Percentiles rank a stretch among this genome's conserved stretches.
Conservation (phyloP, 1,284 basidiomycete species). For the Calocybe gambosa region DNA sequence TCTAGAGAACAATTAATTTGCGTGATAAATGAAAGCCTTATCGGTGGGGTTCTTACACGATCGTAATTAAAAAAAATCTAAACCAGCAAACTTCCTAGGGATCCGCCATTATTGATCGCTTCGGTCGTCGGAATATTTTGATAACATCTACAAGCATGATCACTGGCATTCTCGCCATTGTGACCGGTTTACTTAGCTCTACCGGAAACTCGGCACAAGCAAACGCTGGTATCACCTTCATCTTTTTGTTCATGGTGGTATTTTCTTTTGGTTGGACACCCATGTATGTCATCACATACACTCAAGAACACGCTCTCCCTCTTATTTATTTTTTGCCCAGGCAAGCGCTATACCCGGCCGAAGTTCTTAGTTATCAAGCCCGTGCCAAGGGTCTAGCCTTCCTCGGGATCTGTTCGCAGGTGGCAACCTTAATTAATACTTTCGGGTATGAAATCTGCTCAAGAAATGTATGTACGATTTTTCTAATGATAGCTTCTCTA, state of each 20-base stretch:
- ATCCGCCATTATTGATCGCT: slow-evolving; percentile 36
- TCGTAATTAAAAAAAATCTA: neutral
- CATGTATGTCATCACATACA: slow-evolving; percentile 27
- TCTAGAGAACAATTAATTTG: neutral
- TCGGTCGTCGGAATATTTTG: slow-evolving; percentile 36
- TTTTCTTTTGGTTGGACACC: slow-evolving; percentile 52
- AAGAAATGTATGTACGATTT: neutral
- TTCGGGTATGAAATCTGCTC: slow-evolving; percentile 32
- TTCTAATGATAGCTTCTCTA: slow-evolving; percentile 15
- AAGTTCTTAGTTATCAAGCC: slow-evolving; percentile 45
- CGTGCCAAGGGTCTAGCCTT: slow-evolving; percentile 48
- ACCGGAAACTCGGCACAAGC: slow-evolving; percentile 23
- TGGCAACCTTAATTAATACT: slow-evolving; percentile 39
- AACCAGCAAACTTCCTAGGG: slow-evolving; percentile 20
- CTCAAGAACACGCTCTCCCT: neutral
- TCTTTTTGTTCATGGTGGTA: slow-evolving; percentile 44
- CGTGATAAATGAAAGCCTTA: slow-evolving; percentile 17
- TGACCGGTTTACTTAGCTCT: slow-evolving; percentile 36
- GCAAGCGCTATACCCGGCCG: slow-evolving; percentile 50
- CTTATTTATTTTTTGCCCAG: slow-evolving; percentile 22
- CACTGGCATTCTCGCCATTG: slow-evolving; percentile 34
- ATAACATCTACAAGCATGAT: slow-evolving; percentile 31
- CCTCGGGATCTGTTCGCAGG: slow-evolving; percentile 35
- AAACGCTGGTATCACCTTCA: slow-evolving; percentile 41
- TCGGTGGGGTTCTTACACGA: slow-evolving; percentile 18